A percentile compares a stretch with the other conserved stretches of the same genome.
Evolutionary conservation across 345 rosid species (phyloP).

Genomic region (Nasturtium officinale): DNA sequence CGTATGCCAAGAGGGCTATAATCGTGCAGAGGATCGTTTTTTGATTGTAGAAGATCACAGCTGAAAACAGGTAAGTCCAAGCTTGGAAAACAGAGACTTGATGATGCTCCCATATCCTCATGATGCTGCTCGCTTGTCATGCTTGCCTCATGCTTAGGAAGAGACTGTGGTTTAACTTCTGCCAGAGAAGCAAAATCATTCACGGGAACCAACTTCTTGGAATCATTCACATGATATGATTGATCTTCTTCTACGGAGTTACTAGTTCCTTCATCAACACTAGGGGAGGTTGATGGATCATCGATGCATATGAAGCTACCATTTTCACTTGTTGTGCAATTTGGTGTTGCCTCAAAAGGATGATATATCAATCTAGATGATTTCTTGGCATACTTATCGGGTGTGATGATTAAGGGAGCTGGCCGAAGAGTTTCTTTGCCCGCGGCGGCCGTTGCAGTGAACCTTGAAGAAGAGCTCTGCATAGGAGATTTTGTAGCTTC

Average conservation of each 20-base stretch:
- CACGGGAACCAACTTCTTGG: conserved; percentile 66
- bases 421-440: conserved; percentile 53
- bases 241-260: conserved; percentile 50
- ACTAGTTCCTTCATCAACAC: conserved; percentile 45
- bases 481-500: conserved; percentile 50
- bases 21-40: conserved; percentile 77
- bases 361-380: conserved; percentile 48
- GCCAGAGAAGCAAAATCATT: conserved; percentile 57
- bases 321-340: conserved; percentile 41
- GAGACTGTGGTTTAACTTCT: conserved; percentile 46
- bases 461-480: conserved; percentile 52
- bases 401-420: conserved; percentile 48
- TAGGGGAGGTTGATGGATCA: conserved; percentile 54
- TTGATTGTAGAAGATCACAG: conserved; percentile 81
- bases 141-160: conserved; percentile 45
- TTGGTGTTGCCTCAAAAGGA: conserved; percentile 56
- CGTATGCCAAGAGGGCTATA: conserved; percentile 98
- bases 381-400: conserved; percentile 52
- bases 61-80: conserved; percentile 88
- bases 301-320: conserved; percentile 59
- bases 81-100: conserved; percentile 89
- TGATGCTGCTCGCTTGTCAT: conserved; percentile 46
- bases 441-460: conserved; percentile 50
- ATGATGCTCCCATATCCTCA: conserved; percentile 63
- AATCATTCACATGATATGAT: conserved; percentile 56